Conservation (phyloP, 805 yeast genomes). For the Lachancea waltii region DNA sequence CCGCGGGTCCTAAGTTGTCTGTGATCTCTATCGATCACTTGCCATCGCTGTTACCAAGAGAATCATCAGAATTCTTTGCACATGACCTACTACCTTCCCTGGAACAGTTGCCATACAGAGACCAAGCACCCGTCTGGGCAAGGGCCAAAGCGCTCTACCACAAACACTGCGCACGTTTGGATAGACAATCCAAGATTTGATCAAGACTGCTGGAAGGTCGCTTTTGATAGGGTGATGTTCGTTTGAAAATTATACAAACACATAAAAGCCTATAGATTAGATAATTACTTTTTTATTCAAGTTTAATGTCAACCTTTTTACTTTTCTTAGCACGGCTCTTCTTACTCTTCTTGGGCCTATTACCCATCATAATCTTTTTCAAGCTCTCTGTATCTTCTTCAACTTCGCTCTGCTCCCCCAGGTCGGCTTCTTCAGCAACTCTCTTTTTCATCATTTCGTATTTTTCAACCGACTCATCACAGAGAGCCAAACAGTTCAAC, state of each 20-base stretch:
- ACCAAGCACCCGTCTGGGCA: slow-evolving; percentile 83
- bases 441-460: slow-evolving; percentile 60
- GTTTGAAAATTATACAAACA: slow-evolving; percentile 12
- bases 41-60: slow-evolving; percentile 94
- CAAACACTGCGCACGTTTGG: slow-evolving; percentile 73
- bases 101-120: slow-evolving; percentile 75
- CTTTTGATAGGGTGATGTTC: slow-evolving; percentile 3
- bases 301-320: slow-evolving; percentile 47
- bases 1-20: slow-evolving; percentile 76
- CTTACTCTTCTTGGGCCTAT: slow-evolving; percentile 35
- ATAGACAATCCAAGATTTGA: slow-evolving; percentile 40
- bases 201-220: slow-evolving; percentile 7
- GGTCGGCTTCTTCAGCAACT: slow-evolving; percentile 44
- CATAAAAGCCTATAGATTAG: background rate
- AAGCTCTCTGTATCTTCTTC: slow-evolving; percentile 70
- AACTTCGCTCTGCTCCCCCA: slow-evolving; percentile 63
- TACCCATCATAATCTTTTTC: slow-evolving; percentile 50
- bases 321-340: slow-evolving; percentile 36
- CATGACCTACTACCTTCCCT: slow-evolving; percentile 84
- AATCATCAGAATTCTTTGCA: slow-evolving; percentile 88
- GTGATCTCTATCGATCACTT: slow-evolving; percentile 95
- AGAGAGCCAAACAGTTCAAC: slow-evolving; percentile 73
- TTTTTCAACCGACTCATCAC: slow-evolving; percentile 75
- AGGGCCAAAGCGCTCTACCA: slow-evolving; percentile 80
- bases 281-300: slow-evolving; percentile 36